phyloP scores from a whole-genome alignment of 345 rosid genomes.

The Alliaria petiolata region DNA sequence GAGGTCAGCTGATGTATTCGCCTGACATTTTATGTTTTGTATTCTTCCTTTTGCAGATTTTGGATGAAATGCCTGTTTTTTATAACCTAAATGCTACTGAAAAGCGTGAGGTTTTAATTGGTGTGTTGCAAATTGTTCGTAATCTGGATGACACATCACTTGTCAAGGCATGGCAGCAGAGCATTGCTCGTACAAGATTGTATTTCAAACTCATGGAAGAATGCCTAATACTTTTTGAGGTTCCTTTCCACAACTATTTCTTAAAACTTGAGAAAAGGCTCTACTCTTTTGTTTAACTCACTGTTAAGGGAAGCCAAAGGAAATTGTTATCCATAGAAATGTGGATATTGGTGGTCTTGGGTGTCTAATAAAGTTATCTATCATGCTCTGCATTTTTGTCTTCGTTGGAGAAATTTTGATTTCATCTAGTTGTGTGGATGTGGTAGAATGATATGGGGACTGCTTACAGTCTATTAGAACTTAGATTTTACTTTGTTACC shows the following conservation, averaged over 20 bases:
- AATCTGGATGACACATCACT: slow-evolving; percentile 91
- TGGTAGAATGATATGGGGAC: slow-evolving; percentile 3
- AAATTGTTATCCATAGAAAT: background rate
- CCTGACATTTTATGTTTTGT: slow-evolving; percentile 16
- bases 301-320: slow-evolving; percentile 1
- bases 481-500: background rate
- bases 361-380: slow-evolving; percentile 9
- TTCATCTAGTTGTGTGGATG: slow-evolving; percentile 7
- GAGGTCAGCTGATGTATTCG: background rate
- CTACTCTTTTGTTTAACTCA: background rate
- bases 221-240: slow-evolving; percentile 95
- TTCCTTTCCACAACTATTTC: slow-evolving; percentile 30
- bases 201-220: slow-evolving; percentile 99
- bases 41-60: slow-evolving; percentile 62
- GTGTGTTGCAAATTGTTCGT: slow-evolving; percentile 85
- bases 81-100: slow-evolving; percentile 92
- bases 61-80: slow-evolving; percentile 99
- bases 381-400: background rate
- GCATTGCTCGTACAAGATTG: slow-evolving; percentile 93
- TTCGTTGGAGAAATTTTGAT: background rate
- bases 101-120: slow-evolving; percentile 95
- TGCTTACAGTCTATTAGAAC: background rate
- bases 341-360: background rate
- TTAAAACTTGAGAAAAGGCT: slow-evolving; percentile 2
- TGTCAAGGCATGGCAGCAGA: slow-evolving; percentile 98